phyloP scores from a whole-genome alignment of 2,329 filamentous ascomycete genomes.

The Pseudogymnoascus sp. region DNA sequence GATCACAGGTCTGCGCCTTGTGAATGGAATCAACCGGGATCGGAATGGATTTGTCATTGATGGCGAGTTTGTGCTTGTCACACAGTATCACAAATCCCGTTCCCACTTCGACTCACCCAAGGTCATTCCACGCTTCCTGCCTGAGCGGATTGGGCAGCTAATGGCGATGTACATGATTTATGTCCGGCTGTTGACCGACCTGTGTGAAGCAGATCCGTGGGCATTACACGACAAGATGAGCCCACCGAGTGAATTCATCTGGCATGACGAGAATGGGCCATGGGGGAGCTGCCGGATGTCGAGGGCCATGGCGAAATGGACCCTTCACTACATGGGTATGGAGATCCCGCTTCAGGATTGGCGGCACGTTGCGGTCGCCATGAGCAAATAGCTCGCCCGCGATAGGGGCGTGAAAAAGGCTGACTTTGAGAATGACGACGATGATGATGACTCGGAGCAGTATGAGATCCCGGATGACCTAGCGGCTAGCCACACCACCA shows the following conservation, averaged over 20 bases:
- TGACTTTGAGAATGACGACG: slow-evolving; percentile 1
- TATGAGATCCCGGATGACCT: slow-evolving; percentile 6
- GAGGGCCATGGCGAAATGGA: neutral
- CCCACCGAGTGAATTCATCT: neutral
- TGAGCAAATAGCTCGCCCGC: neutral
- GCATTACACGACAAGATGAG: neutral
- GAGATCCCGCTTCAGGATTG: neutral
- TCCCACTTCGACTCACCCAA: neutral
- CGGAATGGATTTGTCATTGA: neutral
- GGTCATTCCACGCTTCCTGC: slow-evolving; percentile 6
- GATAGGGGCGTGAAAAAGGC: neutral
- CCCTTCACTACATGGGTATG: neutral
- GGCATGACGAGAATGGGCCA: neutral
- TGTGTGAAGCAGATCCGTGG: neutral
- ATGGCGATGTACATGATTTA: slow-evolving; percentile 1
- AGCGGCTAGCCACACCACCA: neutral
- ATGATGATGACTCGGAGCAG: neutral
- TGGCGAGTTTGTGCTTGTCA: neutral
- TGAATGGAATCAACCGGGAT: neutral
- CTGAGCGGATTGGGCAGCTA: neutral
- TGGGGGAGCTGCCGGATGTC: neutral
- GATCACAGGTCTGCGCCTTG: neutral
- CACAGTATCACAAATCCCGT: neutral
- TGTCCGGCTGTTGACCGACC: neutral
- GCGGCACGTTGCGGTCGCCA: slow-evolving; percentile 1